Percentiles rank a stretch among this genome's conserved stretches.
phyloP scores from a whole-genome alignment of 1,284 basidiomycete genomes.

The Rugosomyces carneus region DNA sequence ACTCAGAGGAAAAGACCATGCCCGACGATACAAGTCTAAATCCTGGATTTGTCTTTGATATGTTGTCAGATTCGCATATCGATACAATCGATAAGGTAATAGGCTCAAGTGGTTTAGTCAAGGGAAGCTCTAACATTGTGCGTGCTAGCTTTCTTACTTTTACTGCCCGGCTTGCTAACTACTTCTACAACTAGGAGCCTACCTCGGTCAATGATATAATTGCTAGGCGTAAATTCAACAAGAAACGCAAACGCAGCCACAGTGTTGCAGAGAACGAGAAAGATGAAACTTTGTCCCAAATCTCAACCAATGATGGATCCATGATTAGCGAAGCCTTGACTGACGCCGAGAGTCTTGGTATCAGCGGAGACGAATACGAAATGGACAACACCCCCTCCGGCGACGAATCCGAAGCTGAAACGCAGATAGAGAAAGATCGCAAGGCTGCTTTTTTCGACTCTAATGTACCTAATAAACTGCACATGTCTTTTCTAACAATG shows the following conservation, averaged over 20 bases:
- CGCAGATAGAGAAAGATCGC: conserved; percentile 66
- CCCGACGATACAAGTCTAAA: conserved; percentile 63
- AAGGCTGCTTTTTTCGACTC: conserved; percentile 85
- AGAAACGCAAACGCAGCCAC: conserved; percentile 57
- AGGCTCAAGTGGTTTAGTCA: conserved; percentile 47
- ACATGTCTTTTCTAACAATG: conserved; percentile 77
- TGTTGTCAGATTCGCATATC: conserved; percentile 62
- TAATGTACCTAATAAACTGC: conserved; percentile 42
- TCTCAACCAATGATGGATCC: conserved; percentile 27
- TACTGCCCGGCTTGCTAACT: conserved; percentile 12
- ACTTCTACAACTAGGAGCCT: conserved; percentile 43
- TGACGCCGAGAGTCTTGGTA: conserved; percentile 27
- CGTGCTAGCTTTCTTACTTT: conserved; percentile 20
- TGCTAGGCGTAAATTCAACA: conserved; percentile 50
- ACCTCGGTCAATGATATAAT: conserved; percentile 93
- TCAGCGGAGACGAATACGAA: conserved; percentile 35
- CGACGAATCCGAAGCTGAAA: conserved; percentile 55
- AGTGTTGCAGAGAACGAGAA: conserved; percentile 24
- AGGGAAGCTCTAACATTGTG: conserved; percentile 62
- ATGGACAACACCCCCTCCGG: conserved; percentile 33
- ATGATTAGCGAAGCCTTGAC: conserved; percentile 32
- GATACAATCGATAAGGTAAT: conserved; percentile 40
- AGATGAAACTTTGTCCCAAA: conserved; percentile 22
- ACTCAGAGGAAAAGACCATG: conserved; percentile 45
- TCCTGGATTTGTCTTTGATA: conserved; percentile 79